phyloP scores from a whole-genome alignment of 2,329 filamentous ascomycete species.

The Zymoseptoria tritici region DNA sequence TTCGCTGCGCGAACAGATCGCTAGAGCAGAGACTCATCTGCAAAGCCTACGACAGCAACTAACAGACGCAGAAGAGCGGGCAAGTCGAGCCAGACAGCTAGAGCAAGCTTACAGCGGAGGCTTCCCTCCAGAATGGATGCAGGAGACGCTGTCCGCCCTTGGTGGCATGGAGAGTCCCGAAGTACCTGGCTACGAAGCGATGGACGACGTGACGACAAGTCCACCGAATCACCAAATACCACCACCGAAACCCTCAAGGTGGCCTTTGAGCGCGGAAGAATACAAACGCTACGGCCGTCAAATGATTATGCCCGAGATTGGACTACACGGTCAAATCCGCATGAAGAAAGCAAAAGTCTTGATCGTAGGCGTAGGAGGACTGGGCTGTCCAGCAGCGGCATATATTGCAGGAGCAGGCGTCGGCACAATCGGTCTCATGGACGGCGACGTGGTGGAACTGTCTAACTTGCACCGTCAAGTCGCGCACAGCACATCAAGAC shows the following conservation, averaged over 20 bases:
- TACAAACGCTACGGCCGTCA: constrained; percentile 85
- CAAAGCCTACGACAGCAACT: constrained; percentile 35
- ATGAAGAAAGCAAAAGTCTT: constrained; percentile 65
- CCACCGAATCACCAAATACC: not conserved
- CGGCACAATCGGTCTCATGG: constrained; percentile 73
- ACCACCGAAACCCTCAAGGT: constrained; percentile 33
- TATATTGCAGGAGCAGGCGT: constrained; percentile 88
- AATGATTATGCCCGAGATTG: constrained; percentile 78
- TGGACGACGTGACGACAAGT: not conserved
- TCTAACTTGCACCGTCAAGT: constrained; percentile 94
- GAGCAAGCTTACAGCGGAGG: constrained; percentile 30
- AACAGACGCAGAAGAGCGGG: constrained; percentile 34
- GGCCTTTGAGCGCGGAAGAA: constrained; percentile 65
- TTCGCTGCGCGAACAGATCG: constrained; percentile 37
- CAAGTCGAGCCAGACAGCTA: constrained; percentile 21
- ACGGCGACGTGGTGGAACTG: constrained; percentile 78
- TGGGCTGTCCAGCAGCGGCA: constrained; percentile 87
- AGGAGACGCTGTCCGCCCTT: constrained; percentile 35
- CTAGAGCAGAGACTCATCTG: constrained; percentile 36
- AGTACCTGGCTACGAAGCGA: not conserved
- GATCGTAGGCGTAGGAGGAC: constrained; percentile 77
- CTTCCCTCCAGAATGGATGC: constrained; percentile 36
- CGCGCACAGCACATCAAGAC: constrained; percentile 62
- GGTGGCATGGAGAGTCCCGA: constrained; percentile 6
- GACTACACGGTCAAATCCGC: constrained; percentile 68